Conservation (phyloP, 148 eudicot genomes). For the Bassia scoparia region DNA sequence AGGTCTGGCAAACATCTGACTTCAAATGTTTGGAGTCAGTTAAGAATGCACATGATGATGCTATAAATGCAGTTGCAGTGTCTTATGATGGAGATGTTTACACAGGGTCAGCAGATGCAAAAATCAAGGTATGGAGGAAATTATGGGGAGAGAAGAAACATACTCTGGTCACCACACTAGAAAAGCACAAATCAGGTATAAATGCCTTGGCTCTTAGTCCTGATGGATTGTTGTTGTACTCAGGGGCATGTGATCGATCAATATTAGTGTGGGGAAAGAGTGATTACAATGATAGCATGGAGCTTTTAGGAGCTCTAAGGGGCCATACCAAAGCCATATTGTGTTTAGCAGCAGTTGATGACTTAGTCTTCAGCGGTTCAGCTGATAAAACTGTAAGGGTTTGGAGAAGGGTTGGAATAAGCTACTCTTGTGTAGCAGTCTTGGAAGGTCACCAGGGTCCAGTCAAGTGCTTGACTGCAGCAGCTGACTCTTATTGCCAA, state of each 20-base stretch:
- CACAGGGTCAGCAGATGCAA: constrained; percentile 84
- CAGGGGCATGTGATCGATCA: constrained; percentile 68
- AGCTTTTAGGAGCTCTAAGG: constrained; percentile 42
- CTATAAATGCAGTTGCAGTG: constrained; percentile 64
- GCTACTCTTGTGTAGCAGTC: constrained; percentile 60
- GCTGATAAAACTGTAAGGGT: constrained; percentile 75
- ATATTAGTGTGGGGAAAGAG: constrained; percentile 67
- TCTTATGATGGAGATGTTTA: constrained; percentile 52
- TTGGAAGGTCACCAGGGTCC: constrained; percentile 80
- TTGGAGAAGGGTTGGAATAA: constrained; percentile 52
- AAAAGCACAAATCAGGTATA: constrained; percentile 64
- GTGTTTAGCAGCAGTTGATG: constrained; percentile 48
- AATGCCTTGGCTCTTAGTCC: constrained; percentile 66
- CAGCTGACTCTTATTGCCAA: constrained; percentile 28
- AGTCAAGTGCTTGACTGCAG: constrained; percentile 63
- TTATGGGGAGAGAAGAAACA: constrained; percentile 42
- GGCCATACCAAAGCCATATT: constrained; percentile 74
- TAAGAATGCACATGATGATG: constrained; percentile 76
- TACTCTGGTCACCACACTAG: constrained; percentile 42
- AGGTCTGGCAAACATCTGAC: constrained; percentile 61
- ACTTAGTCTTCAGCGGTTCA: constrained; percentile 73
- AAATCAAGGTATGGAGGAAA: constrained; percentile 71
- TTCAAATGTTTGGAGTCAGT: constrained; percentile 82
- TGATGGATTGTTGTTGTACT: constrained; percentile 58
- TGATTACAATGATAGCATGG: constrained; percentile 36